Conservation (phyloP, 441 rosid genomes). For the Croton setiger region DNA sequence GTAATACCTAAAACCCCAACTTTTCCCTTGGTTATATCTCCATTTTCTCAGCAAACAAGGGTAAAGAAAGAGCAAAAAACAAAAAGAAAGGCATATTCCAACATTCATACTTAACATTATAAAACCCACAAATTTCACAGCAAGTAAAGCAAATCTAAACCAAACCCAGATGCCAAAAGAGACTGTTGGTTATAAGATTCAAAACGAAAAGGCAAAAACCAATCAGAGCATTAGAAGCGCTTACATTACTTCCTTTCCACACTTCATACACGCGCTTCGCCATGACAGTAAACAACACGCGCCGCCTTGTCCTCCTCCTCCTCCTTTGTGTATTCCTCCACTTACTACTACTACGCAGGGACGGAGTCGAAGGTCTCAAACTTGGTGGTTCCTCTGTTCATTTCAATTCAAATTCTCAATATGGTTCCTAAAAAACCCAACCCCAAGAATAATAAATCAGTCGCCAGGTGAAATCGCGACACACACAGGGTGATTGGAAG, state of each 20-base stretch:
- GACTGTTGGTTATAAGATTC: slow-evolving; percentile 10
- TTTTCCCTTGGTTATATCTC: slow-evolving; percentile 6
- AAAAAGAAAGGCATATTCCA: not conserved
- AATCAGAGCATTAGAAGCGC: slow-evolving; percentile 15
- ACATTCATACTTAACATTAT: slow-evolving; percentile 9
- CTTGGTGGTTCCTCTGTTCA: slow-evolving; percentile 19
- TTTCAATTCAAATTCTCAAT: slow-evolving; percentile 29
- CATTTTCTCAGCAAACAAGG: slow-evolving; percentile 16
- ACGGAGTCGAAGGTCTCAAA: slow-evolving; percentile 35
- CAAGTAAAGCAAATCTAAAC: slow-evolving; percentile 25
- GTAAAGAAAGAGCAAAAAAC: not conserved
- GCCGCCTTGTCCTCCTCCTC: slow-evolving; percentile 17
- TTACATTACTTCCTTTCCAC: slow-evolving; percentile 93
- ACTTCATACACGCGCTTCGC: slow-evolving; percentile 78
- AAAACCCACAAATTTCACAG: slow-evolving; percentile 17
- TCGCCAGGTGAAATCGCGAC: not conserved
- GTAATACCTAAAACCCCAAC: slow-evolving; percentile 13
- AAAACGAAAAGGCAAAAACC: slow-evolving; percentile 5
- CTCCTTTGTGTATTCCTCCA: not conserved
- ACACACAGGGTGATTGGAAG: not conserved
- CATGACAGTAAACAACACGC: slow-evolving; percentile 41
- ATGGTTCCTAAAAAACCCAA: not conserved
- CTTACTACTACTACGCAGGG: slow-evolving; percentile 37
- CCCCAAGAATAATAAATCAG: slow-evolving; percentile 1
- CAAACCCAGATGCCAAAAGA: slow-evolving; percentile 14